Conservation (phyloP, 441 rosid genomes). For the Theobroma grandiflorum region DNA sequence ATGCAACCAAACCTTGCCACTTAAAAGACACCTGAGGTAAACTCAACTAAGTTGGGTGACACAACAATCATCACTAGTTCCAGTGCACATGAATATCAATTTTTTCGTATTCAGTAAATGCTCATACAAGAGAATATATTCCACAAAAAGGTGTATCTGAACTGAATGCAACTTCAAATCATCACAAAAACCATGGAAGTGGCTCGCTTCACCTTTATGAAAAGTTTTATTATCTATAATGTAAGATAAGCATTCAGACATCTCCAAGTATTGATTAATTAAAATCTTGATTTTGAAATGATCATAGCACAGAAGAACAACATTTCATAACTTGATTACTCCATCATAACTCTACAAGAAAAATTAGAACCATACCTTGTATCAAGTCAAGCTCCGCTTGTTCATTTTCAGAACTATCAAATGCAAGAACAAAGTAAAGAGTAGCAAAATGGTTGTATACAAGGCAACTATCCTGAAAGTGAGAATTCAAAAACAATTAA, state of each 20-base stretch:
- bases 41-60: not conserved
- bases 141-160: not conserved
- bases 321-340: not conserved
- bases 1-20: not conserved
- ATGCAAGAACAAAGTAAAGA: constrained; percentile 82
- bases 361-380: constrained; percentile 60
- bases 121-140: not conserved
- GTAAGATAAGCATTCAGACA: not conserved
- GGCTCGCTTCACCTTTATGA: not conserved
- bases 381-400: constrained; percentile 96
- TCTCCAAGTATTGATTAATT: not conserved
- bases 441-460: constrained; percentile 96
- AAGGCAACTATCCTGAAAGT: constrained; percentile 73
- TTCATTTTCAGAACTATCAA: constrained; percentile 92
- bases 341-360: not conserved
- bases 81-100: not conserved
- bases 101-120: not conserved
- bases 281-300: not conserved
- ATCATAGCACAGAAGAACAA: not conserved
- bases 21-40: not conserved
- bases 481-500: constrained; percentile 15
- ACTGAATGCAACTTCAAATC: not conserved
- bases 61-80: not conserved
- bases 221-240: not conserved
- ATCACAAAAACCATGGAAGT: not conserved